Conservation (phyloP, 495 filamentous ascomycete genomes). For the Elasticomyces elasticus region DNA sequence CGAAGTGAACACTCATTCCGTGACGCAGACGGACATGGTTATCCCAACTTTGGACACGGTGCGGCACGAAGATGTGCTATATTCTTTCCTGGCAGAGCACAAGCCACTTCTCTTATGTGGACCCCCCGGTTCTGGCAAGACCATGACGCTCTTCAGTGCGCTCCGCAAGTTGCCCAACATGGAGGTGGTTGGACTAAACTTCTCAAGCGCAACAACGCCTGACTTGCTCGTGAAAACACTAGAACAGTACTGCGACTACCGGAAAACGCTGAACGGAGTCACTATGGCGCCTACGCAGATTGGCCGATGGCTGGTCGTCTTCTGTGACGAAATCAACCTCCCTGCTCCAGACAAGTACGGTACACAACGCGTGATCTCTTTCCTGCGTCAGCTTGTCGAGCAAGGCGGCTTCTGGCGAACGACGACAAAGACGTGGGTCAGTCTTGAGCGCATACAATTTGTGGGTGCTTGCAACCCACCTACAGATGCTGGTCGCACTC, state of each 20-base stretch:
- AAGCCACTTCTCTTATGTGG: slow-evolving; percentile 94
- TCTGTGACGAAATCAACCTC: slow-evolving; percentile 98
- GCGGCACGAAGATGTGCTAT: slow-evolving; percentile 92
- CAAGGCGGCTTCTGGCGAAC: slow-evolving; percentile 99
- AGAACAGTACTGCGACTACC: slow-evolving; percentile 98
- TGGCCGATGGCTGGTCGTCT: slow-evolving; percentile 93
- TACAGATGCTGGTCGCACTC: slow-evolving; percentile 93
- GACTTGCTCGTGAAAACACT: slow-evolving; percentile 98
- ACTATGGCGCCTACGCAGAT: slow-evolving; percentile 94
- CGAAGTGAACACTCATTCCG: slow-evolving; percentile 94
- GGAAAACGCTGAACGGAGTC: slow-evolving; percentile 92
- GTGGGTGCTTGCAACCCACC: slow-evolving; percentile 98
- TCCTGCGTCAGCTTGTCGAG: slow-evolving; percentile 91
- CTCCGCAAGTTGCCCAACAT: slow-evolving; percentile 93
- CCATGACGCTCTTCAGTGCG: slow-evolving; percentile 97
- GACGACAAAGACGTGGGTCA: slow-evolving; percentile 95
- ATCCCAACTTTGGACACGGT: slow-evolving; percentile 96
- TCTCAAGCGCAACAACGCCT: slow-evolving; percentile 95
- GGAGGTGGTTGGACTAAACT: slow-evolving; percentile 98
- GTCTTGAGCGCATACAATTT: slow-evolving; percentile 94
- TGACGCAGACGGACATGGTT: slow-evolving; percentile 93
- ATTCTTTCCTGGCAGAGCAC: slow-evolving; percentile 98
- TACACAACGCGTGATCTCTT: slow-evolving; percentile 92
- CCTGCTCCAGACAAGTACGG: slow-evolving; percentile 98
- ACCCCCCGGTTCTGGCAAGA: slow-evolving; percentile 97